Percentiles rank a stretch among this genome's conserved stretches.
These are phyloP conservation scores for Ottelia alismoides DNA, from an alignment of 106 monocot genomes.

Conservation along the genomic window DNA sequence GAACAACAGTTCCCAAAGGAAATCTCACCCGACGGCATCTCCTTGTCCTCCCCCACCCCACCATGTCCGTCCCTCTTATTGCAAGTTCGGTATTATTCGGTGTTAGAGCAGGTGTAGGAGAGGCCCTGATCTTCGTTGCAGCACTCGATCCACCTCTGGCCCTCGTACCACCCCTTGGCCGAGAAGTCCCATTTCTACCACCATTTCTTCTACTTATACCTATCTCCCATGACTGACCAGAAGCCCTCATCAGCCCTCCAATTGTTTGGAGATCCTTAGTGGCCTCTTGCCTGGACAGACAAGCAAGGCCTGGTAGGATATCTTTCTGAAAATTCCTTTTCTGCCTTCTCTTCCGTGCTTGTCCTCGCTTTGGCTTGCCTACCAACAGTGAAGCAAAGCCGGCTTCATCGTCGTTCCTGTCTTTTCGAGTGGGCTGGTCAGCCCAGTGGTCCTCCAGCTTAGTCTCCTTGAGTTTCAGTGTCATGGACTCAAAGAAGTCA, in stretches of 20 bases:
- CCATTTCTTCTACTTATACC: not conserved
- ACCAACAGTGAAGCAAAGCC: constrained; percentile 11
- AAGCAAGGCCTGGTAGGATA: constrained; percentile 16
- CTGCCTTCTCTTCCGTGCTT: constrained; percentile 22
- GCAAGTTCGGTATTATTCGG: not conserved
- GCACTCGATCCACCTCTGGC: not conserved
- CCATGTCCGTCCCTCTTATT: not conserved
- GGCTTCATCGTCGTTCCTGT: constrained; percentile 18
- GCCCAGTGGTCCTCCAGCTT: constrained; percentile 29
- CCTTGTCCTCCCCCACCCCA: constrained; percentile 25
- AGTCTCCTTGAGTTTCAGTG: constrained; percentile 44
- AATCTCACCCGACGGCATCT: constrained; percentile 19
- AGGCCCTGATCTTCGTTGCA: not conserved
- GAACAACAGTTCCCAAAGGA: constrained; percentile 1
- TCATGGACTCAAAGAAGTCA: constrained; percentile 63
- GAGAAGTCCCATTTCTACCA: constrained; percentile 8
- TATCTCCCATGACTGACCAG: constrained; percentile 7
- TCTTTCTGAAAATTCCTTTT: constrained; percentile 35
- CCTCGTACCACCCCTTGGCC: not conserved
- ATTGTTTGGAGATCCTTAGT: constrained; percentile 19
- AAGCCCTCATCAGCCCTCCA: constrained; percentile 12
- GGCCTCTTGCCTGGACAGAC: constrained; percentile 17
- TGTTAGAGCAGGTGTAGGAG: not conserved
- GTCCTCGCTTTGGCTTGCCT: constrained; percentile 17
- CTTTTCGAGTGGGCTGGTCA: constrained; percentile 2